Base-by-base conservation (phyloP, 495 filamentous ascomycete species). In the Ascodesmis nigricans region DNA sequence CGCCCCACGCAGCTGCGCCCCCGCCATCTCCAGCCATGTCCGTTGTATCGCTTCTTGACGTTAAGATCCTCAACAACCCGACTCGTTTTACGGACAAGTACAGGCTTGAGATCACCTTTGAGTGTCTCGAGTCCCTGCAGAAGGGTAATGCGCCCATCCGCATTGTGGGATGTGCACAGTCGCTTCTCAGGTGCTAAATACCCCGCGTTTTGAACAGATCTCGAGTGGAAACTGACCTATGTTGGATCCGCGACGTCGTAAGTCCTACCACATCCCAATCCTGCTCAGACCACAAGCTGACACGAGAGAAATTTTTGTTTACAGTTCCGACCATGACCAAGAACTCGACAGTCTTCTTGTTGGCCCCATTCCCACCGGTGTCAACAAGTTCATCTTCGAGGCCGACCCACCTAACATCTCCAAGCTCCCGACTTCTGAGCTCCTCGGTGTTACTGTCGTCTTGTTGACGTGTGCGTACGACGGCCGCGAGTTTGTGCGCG, bases 141-240 rank as follows among this genome's bases (percentile, higher is more conserved):
- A 91, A 93, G 58, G 83, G 83, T 84, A 53, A 35, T n/a, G n/a
- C n/a, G n/a, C n/a, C n/a, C n/a, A n/a, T n/a, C n/a, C n/a, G n/a
- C n/a, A n/a, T n/a, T 24, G 23, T 9, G 17, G 16, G 35, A 43
- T 20, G 21, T 28, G 17, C 24, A 20, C 41, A 15, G 28, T 30
- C 16, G 20, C 16, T 32, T 31, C 11, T n/a, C 9, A 15, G 25
- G 25, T 32, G 14, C 38, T 44, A 11, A 44, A 32, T 1, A 10
- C 50, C 42, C 16, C 11, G 21, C 21, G 7, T 11, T 33, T n/a
- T n/a, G n/a, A n/a, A n/a, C 44, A 92, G 87, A 97, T 62, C 69
- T 97, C 42, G 87, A 97, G 61, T 97, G 87, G 84, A 95, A 95
- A 57, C 63, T 97, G 47, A 95, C 82, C 53, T 97, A 97, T 50